Base-by-base conservation (phyloP, 192 early-diverging fungal genomes). In the Coemansia sp. region DNA sequence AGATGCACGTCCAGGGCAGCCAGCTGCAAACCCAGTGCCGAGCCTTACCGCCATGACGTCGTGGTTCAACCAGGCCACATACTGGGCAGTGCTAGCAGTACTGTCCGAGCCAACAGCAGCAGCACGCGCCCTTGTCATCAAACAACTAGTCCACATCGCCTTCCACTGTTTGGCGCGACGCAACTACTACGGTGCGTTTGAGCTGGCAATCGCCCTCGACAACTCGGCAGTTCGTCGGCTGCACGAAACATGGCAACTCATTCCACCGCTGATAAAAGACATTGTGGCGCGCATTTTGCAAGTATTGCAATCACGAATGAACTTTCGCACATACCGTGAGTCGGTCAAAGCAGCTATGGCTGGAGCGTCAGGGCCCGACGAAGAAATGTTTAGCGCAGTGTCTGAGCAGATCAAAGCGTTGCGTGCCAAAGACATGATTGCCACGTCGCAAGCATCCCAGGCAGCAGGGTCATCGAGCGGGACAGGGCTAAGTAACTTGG, bases 11-110 rank as follows among this genome's bases (percentile, higher is more conserved):
- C 59, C 54, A 59, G 65, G 9, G 27, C 47, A n/a, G 17, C 43
- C 41, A 0, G 50, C 67, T 35, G 64, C 47, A 11, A 73, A 82
- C 54, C 75, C 79, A 32, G 76, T 75, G 21, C 83, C 83, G 0
- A 78, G 61, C 25, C 65, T 84, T 23, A 79, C 72, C 7, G 75
- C 72, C 4, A 76, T 79, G 62, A 82, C 72, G 9, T 75, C 72
- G 39, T 84, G 83, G 83, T 84, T 84, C 48, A 84, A 84, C 60
- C 75, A 75, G 55, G 75, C 75, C n/a, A 75, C 83, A 2, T 82
- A 82, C 52, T 84, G 83, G 83, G 79, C 76, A 0, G 79, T 78
- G 45, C 67, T 77, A 17, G 41, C 72, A 1, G 73, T 84, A 11
- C 57, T 84, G 21, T 78, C 83, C 0, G 70, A 82, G 43, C 72